Evolutionary conservation across 129 eudicot genomes (phyloP).

Genomic region (Ambrosia trifida): DNA sequence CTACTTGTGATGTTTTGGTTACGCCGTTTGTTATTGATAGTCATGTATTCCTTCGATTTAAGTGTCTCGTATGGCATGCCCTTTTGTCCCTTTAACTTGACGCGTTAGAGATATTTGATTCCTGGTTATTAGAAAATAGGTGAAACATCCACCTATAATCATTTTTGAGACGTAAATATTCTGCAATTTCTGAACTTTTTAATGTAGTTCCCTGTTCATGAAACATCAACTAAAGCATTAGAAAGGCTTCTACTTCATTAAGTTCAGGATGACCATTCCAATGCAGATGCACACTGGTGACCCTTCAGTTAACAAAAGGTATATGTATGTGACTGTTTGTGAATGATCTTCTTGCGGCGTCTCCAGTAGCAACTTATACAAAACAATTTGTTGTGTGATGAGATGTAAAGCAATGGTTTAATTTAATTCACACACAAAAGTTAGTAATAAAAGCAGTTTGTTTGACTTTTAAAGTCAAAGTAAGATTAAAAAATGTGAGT

Average conservation of each 20-base stretch:
- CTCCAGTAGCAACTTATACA: too few relatives aligned
- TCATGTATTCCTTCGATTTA: too few relatives aligned
- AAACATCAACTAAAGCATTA: conserved; percentile 74
- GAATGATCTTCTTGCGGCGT: too few relatives aligned
- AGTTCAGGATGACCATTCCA: conserved; percentile 56
- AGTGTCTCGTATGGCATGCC: background rate
- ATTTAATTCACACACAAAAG: too few relatives aligned
- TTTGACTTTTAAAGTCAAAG: too few relatives aligned
- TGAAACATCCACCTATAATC: too few relatives aligned
- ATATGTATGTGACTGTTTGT: background rate
- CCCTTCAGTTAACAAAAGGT: conserved; percentile 87
- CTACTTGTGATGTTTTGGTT: background rate
- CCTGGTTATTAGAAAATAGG: background rate
- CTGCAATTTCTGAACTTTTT: background rate
- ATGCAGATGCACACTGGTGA: conserved; percentile 60
- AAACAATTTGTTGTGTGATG: too few relatives aligned
- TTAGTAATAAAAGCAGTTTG: too few relatives aligned
- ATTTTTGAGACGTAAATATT: background rate
- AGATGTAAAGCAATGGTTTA: too few relatives aligned
- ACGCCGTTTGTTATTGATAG: too few relatives aligned
- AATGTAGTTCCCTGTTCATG: conserved; percentile 81
- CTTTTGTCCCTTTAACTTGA: background rate
- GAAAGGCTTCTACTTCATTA: conserved; percentile 82
- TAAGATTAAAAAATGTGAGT: too few relatives aligned
- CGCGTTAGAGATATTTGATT: background rate